Evolutionary conservation across 257 asterid species (phyloP), one percentile per base, ranked within the genome.

Genomic region (Perilla frutescens): DNA sequence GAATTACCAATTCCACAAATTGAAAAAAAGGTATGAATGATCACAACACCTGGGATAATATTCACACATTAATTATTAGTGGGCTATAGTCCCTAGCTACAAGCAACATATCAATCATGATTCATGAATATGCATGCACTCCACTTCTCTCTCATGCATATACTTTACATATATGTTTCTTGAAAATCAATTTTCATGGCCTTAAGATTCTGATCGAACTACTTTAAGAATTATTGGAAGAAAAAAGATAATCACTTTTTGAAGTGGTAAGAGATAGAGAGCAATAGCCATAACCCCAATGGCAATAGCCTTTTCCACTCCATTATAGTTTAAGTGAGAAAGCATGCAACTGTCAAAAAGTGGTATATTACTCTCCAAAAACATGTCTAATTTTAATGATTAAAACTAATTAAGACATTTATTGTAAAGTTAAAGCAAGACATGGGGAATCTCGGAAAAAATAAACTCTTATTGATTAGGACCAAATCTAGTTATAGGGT

Each of bases 61-160:
- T 2, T 34, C 37, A 34, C 37, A 34, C 37, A 34, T 34, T 34
- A 2, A 55, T 67, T 49, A 34, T 48, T 37, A 13, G 47, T 71
- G 53, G 64, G 40, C 29, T 5, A 29, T 20, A 63, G 50, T 62
- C 44, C 36, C 15, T 11, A 69, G 32, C 59, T 70, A 68, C 41
- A 73, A 71, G 60, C 68, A 60, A 55, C 54, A 76, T 63, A 68
- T 44, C 62, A 69, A 67, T 62, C 20, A 70, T 83, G 87, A 82
- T 74, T 78, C 82, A 66, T 86, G 91, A 84, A 86, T 81, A 86
- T 88, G 81, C 91, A 85, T 63, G 73, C 71, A 43, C 49, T 66
- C 67, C 72, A 54, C 60, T 79, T 66, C 66, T 62, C 72, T 82
- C 62, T 73, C 75, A 74, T 51, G 84, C 76, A 75, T 79, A 82